phyloP scores from a whole-genome alignment of 768 basidiomycete genomes.

The Ramaria rubella region DNA sequence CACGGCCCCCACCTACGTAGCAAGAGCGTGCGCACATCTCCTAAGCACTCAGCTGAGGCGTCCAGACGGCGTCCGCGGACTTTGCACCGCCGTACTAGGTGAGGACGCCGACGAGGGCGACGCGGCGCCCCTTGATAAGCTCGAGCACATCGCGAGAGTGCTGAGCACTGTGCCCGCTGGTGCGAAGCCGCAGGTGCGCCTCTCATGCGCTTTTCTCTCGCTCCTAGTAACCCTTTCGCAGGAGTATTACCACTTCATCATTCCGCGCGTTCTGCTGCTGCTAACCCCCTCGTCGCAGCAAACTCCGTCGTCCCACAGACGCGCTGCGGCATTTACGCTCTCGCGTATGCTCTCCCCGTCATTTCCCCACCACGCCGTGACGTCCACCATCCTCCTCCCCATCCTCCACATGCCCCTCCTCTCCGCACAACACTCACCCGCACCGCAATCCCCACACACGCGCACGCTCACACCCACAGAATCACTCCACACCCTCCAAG shows the following conservation, averaged over 20 bases:
- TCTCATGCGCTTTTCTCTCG: constrained; percentile 32
- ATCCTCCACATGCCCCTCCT: constrained; percentile 50
- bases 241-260: constrained; percentile 54
- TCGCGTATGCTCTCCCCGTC: constrained; percentile 52
- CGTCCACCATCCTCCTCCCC: constrained; percentile 31
- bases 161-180: constrained; percentile 56
- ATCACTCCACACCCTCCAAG: constrained; percentile 45
- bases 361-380: background rate
- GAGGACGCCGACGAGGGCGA: constrained; percentile 46
- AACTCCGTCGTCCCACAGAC: constrained; percentile 40
- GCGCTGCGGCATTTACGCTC: constrained; percentile 62
- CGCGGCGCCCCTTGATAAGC: constrained; percentile 55
- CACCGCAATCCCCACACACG: background rate
- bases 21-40: constrained; percentile 52
- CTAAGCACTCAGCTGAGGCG: constrained; percentile 67
- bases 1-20: too few relatives aligned
- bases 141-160: constrained; percentile 64
- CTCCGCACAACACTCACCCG: constrained; percentile 16
- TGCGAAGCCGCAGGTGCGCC: constrained; percentile 48
- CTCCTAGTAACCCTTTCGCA: constrained; percentile 35
- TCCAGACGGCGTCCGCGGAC: constrained; percentile 60
- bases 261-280: constrained; percentile 50
- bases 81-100: constrained; percentile 64
- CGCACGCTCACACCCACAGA: constrained; percentile 26
- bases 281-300: constrained; percentile 29